Percentiles rank a stretch among this genome's conserved stretches.
These are phyloP conservation scores for Penicillium sp. DNA, from an alignment of 2,329 filamentous ascomycete genomes.

Conservation along the genomic window DNA sequence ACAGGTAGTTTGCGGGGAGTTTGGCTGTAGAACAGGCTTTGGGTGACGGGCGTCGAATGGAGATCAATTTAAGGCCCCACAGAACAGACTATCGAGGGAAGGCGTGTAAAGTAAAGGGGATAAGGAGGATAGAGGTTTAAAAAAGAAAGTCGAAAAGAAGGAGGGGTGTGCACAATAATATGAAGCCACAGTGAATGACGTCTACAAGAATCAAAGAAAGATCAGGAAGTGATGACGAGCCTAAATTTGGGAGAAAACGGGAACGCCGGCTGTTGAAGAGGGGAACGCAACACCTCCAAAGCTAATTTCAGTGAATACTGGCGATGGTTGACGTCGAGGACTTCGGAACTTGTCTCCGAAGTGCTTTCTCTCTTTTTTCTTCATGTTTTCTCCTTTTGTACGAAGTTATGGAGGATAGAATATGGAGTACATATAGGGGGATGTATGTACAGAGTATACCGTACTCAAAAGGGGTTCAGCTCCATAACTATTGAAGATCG, in stretches of 20 bases:
- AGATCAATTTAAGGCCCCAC: conserved; percentile 16
- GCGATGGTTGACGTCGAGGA: conserved; percentile 19
- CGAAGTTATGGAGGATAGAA: background rate
- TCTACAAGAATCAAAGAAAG: conserved; percentile 25
- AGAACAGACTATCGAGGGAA: conserved; percentile 9
- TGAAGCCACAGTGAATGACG: conserved; percentile 31
- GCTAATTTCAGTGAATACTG: conserved; percentile 8
- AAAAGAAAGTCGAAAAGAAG: conserved; percentile 1
- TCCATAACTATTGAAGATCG: background rate
- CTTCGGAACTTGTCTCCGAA: conserved; percentile 1
- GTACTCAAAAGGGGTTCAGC: background rate
- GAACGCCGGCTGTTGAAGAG: conserved; percentile 11
- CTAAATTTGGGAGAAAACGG: conserved; percentile 7
- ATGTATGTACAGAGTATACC: no score
- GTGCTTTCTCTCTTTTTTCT: background rate
- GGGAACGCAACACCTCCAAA: conserved; percentile 6
- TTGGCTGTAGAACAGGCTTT: conserved; percentile 7
- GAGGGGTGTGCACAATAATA: conserved; percentile 6
- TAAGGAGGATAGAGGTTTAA: background rate
- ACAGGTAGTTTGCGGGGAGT: conserved; percentile 29
- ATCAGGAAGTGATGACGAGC: conserved; percentile 17
- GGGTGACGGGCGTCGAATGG: background rate
- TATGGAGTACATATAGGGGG: background rate
- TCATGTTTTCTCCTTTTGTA: background rate
- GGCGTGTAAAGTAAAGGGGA: background rate